Base-by-base conservation (phyloP, 2,329 filamentous ascomycete species). In the Colletotrichum truncatum region DNA sequence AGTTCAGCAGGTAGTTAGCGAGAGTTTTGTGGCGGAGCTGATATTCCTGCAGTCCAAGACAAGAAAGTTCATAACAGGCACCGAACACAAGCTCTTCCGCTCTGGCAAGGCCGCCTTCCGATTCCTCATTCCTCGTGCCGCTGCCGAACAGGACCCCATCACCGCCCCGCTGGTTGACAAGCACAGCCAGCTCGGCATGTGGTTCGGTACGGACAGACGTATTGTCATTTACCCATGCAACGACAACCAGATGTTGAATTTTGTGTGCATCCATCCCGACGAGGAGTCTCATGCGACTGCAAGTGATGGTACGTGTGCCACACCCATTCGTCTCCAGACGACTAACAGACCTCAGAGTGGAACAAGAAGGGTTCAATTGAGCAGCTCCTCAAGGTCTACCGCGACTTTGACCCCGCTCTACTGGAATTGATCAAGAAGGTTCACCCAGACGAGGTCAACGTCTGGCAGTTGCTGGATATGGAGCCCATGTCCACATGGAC, bases 381-480 rank as follows among this genome's bases (percentile, higher is more conserved):
- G 1, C 68, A 77, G 5, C 69, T 85, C 1, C 72, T 81, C 1
- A 72, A 78, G 12, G 75, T 76, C 4, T 79, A 80, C 72, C 32
- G 78, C 7, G 75, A 78, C 14, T 87, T 85, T 60, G 77, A 80
- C 41, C 77, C 80, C 0, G 71, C 72, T 2, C 68, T 86, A 0
- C 70, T 74, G 9, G 74, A 77, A 7, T 67, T 85, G 1, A 68
- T 85, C 4, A 69, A 67, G 4, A 82, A 83, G 68, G 82, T 77
- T 0, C 79, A 84, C n/a, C 74, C 78, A 0, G 71, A 77, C 0
- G 78, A 77, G 1, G 70, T 89, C 18, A 87, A 85, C 58, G 76
- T 87, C 1, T 91, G 87, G 87, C 83, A 81, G 21, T 74, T 91
- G 2, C 72, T 89, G 4, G 90, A 92, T 67, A 90, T 91, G 85